Conservation (phyloP, 2,329 filamentous ascomycete genomes). For the Colletotrichum sp. region DNA sequence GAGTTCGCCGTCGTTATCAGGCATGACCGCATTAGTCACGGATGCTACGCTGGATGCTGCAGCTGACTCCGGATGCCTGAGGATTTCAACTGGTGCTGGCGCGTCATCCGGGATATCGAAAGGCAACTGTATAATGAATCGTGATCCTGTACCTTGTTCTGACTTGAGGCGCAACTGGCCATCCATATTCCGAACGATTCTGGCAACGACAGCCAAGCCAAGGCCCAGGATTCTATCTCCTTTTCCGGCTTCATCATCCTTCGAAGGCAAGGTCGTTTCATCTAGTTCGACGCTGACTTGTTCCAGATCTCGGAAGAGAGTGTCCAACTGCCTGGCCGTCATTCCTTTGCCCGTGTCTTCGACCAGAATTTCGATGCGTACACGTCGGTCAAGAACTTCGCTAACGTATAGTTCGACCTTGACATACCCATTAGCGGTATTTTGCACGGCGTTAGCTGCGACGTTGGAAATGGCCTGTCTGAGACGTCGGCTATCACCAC, state of each 20-base stretch:
- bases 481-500: slow-evolving; percentile 81
- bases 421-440: slow-evolving; percentile 72
- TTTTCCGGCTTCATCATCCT: slow-evolving; percentile 29
- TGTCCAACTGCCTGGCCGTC: slow-evolving; percentile 65
- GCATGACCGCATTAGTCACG: slow-evolving; percentile 32
- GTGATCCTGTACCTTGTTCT: slow-evolving; percentile 79
- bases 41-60: slow-evolving; percentile 32
- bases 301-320: slow-evolving; percentile 63
- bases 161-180: slow-evolving; percentile 86
- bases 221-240: slow-evolving; percentile 68
- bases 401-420: slow-evolving; percentile 72
- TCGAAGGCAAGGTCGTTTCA: slow-evolving; percentile 24
- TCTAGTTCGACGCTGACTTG: slow-evolving; percentile 57
- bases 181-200: slow-evolving; percentile 88
- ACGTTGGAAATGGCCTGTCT: slow-evolving; percentile 84
- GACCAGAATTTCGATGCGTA: slow-evolving; percentile 75
- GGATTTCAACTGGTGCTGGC: slow-evolving; percentile 26
- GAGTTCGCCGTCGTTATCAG: slow-evolving; percentile 55
- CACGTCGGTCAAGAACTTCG: slow-evolving; percentile 55
- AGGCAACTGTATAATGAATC: slow-evolving; percentile 80
- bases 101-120: slow-evolving; percentile 65
- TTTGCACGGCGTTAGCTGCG: slow-evolving; percentile 82
- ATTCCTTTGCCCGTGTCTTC: slow-evolving; percentile 78
- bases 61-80: slow-evolving; percentile 13
- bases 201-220: slow-evolving; percentile 85